Percentiles rank a stretch among this genome's conserved stretches.
phyloP scores from a whole-genome alignment of 768 basidiomycete genomes.

The Ramaria sp. region DNA sequence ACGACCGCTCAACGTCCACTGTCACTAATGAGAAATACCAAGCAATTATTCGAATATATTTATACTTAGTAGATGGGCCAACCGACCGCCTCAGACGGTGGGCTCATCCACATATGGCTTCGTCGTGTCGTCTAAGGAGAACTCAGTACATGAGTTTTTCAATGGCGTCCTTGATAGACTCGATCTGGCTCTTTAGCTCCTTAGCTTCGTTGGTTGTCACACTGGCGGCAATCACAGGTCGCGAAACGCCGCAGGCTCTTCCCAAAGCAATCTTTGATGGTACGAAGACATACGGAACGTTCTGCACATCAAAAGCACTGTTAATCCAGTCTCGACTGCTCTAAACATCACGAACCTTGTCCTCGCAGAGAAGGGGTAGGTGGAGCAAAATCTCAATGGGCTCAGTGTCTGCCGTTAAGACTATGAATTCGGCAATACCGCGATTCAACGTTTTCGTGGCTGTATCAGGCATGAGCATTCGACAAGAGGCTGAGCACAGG shows the following conservation, averaged over 20 bases:
- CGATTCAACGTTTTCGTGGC: conserved; percentile 98
- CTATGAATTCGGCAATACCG: conserved; percentile 95
- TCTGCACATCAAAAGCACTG: conserved; percentile 32
- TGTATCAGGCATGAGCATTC: conserved; percentile 20
- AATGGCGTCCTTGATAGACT: conserved; percentile 71
- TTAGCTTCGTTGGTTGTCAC: conserved; percentile 94
- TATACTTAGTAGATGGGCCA: no score
- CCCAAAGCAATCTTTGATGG: conserved; percentile 93
- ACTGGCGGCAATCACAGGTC: conserved; percentile 91
- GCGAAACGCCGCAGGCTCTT: conserved; percentile 88
- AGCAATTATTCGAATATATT: no score
- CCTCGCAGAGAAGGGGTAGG: conserved; percentile 93
- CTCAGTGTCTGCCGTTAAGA: conserved; percentile 93
- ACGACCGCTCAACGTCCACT: no score
- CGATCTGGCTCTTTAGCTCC: conserved; percentile 84
- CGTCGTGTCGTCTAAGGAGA: background rate
- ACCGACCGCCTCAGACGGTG: no score
- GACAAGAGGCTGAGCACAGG: background rate
- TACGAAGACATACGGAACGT: conserved; percentile 93
- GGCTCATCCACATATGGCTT: no score
- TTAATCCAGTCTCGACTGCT: background rate
- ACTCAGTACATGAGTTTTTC: conserved; percentile 50
- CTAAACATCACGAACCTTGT: conserved; percentile 56
- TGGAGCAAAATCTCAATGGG: conserved; percentile 97
- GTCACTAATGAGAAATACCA: no score